These are phyloP conservation scores for Cercospora beticola DNA, from an alignment of 2,329 filamentous ascomycete species.

Conservation along the genomic window DNA sequence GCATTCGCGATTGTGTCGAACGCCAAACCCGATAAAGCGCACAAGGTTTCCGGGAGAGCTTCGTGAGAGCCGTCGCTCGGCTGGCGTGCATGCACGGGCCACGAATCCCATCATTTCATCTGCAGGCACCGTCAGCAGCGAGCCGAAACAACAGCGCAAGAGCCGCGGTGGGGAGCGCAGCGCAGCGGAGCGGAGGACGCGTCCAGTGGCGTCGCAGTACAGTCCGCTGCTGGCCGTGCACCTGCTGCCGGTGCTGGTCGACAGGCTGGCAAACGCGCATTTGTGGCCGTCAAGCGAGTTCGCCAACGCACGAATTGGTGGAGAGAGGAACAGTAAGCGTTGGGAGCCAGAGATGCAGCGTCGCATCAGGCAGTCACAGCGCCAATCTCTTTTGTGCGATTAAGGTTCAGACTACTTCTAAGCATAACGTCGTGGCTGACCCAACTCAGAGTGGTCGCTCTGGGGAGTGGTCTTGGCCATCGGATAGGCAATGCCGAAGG, in stretches of 20 bases:
- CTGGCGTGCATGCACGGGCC: slow-evolving; percentile 5
- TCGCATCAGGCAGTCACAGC: slow-evolving; percentile 28
- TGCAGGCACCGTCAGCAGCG: neutral
- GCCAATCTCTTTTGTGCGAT: slow-evolving; percentile 21
- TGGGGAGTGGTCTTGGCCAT: slow-evolving; percentile 13
- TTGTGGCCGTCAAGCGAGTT: slow-evolving; percentile 2
- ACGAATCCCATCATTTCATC: neutral
- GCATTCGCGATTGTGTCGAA: neutral
- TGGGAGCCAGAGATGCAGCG: slow-evolving; percentile 13
- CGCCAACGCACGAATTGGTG: neutral
- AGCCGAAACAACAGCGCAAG: neutral
- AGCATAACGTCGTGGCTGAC: slow-evolving; percentile 27
- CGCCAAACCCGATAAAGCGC: slow-evolving; percentile 19
- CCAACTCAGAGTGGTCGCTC: neutral
- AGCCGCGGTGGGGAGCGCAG: slow-evolving; percentile 1
- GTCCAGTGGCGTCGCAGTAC: neutral
- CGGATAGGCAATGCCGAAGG: slow-evolving; percentile 25
- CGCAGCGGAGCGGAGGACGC: neutral
- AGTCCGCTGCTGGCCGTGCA: neutral
- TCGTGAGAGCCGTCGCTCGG: slow-evolving; percentile 9
- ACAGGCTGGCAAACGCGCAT: neutral
- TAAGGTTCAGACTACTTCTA: slow-evolving; percentile 27
- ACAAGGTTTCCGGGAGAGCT: slow-evolving; percentile 15
- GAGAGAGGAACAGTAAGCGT: slow-evolving; percentile 16
- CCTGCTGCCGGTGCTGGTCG: neutral